These are phyloP conservation scores for Herpetospermum pedunculosum DNA, from an alignment of 306 rosid genomes.

Conservation along the genomic window DNA sequence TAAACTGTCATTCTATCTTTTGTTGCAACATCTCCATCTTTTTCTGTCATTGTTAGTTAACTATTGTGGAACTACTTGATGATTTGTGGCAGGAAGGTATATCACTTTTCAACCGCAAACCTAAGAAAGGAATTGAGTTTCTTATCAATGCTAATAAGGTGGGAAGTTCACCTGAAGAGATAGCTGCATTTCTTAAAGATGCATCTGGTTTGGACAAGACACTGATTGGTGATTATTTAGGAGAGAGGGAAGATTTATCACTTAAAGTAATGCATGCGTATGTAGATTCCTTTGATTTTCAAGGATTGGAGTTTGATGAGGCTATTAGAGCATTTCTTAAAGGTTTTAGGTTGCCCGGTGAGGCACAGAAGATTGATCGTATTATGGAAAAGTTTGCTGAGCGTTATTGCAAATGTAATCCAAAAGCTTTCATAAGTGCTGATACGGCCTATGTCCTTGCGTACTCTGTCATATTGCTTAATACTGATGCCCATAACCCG, in stretches of 20 bases:
- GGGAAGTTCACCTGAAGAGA: conserved; percentile 86
- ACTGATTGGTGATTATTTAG: conserved; percentile 89
- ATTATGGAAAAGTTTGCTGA: conserved; percentile 99
- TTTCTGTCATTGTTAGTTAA: neutral
- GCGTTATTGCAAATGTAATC: conserved; percentile 89
- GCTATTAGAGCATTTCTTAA: conserved; percentile 86
- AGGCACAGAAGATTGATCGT: conserved; percentile 97
- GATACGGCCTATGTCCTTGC: conserved; percentile 99
- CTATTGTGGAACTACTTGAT: conserved; percentile 27
- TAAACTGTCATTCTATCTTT: conserved; percentile 21
- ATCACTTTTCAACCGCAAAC: conserved; percentile 93
- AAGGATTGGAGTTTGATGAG: conserved; percentile 88
- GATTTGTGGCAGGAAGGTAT: conserved; percentile 98
- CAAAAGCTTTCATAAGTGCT: conserved; percentile 86
- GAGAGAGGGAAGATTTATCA: conserved; percentile 90
- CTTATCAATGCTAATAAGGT: conserved; percentile 95
- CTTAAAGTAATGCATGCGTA: conserved; percentile 96
- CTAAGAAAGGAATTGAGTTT: conserved; percentile 91
- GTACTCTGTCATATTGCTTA: conserved; percentile 92
- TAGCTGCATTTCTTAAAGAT: conserved; percentile 88
- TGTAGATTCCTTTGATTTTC: conserved; percentile 91
- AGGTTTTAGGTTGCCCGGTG: conserved; percentile 97
- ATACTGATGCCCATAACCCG: conserved; percentile 94
- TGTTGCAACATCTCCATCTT: neutral
- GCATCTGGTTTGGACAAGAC: conserved; percentile 93